Evolutionary conservation across 1,139 yeast species (phyloP), one percentile per base, ranked within the genome.

Genomic region (Blastobotrys persicus): DNA sequence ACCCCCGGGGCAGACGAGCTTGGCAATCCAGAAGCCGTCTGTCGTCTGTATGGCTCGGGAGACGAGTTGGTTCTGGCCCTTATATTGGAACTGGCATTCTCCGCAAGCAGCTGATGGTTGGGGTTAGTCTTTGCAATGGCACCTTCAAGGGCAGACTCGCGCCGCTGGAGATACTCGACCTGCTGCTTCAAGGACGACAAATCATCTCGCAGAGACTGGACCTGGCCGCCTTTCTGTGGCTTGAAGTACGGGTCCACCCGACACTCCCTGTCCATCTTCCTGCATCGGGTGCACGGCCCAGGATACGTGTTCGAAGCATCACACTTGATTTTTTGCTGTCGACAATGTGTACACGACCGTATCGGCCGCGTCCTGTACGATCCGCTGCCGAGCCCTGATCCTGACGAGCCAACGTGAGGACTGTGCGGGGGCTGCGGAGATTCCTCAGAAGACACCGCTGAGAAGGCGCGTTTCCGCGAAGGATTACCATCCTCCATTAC

Each of bases 241-340:
- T 91, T 78, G 67, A 88, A 91, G 59, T 84, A 84, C 0, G 97
- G 97, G 64, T 91, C 96, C 32, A 91, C 87, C 59, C 86, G 91
- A 71, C 98, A 91, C 53, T 77, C 78, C 39, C 89, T 73, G 1
- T 81, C 83, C 87, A 86, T 85, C 61, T 85, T 75, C 44, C 81
- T 84, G 67, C 97, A 91, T 51, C 96, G 70, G 31, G 84, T 78
- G 66, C 97, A 91, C 0, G 96, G 88, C 12, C 75, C 74, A 1
- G 97, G 97, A 59, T 79, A 85, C 54, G 84, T 81, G 20, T 86
- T 92, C 2, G 88, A 79, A 0, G 97, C 97, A 63, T 91, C 88
- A 69, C 98, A 91, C 62, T 85, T 86, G 68, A 89, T 88, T 68
- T 91, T 91, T 65, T 89, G 97, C 64, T 91, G 97, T 48, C 97